Percentiles rank a stretch among this genome's conserved stretches.
Conservation (phyloP, 768 basidiomycete genomes). For the Agrocybe chaxingu region DNA sequence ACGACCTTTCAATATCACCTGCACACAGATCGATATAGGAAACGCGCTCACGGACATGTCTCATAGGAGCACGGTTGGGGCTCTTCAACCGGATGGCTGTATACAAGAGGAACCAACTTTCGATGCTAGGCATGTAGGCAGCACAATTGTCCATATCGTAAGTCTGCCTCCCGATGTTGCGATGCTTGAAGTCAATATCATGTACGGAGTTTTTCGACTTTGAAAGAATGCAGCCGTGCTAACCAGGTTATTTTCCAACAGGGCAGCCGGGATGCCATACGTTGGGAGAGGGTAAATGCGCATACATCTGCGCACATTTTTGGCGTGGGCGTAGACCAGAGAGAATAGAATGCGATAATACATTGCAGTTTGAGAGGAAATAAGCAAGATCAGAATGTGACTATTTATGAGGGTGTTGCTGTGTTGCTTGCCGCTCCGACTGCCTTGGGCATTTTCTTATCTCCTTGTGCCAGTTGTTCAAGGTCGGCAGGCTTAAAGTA, state of each 20-base stretch:
- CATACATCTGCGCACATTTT: background rate
- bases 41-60: slow-evolving; percentile 71
- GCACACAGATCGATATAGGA: slow-evolving; percentile 84
- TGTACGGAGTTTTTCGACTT: slow-evolving; percentile 38
- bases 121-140: slow-evolving; percentile 69
- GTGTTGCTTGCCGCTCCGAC: slow-evolving; percentile 37
- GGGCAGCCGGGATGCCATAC: slow-evolving; percentile 27
- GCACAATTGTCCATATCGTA: slow-evolving; percentile 69
- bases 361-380: background rate
- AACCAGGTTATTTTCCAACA: slow-evolving; percentile 6
- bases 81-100: slow-evolving; percentile 68
- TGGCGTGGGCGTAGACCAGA: background rate
- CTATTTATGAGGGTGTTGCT: slow-evolving; percentile 17
- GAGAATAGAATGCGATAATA: background rate
- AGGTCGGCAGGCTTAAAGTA: slow-evolving; percentile 89
- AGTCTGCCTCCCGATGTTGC: slow-evolving; percentile 65
- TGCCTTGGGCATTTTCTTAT: slow-evolving; percentile 96
- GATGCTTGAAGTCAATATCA: slow-evolving; percentile 69
- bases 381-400: background rate
- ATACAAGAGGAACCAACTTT: slow-evolving; percentile 58
- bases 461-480: slow-evolving; percentile 74
- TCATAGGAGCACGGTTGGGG: slow-evolving; percentile 40
- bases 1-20: slow-evolving; percentile 66
- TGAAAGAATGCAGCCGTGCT: background rate
- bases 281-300: slow-evolving; percentile 26